Evolutionary conservation across 108 stramenopile genomes (phyloP), one percentile per base, ranked within the genome.

Genomic region (Nannochloropsis oceanica): DNA sequence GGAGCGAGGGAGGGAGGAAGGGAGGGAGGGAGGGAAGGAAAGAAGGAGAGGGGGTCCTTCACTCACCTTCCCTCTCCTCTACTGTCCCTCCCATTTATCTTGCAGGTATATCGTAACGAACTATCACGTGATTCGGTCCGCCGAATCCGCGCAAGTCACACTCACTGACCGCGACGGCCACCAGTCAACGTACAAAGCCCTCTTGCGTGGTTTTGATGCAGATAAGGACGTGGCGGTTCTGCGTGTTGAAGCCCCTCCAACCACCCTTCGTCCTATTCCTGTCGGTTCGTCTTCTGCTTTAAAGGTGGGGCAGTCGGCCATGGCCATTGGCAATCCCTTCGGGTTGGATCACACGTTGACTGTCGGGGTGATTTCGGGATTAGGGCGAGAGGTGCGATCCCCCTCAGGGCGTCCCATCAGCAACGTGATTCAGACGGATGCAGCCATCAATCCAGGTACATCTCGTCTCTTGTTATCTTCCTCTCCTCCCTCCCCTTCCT

Each of bases 321-420:
- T 95, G 44, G 97, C 97, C 12, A 96, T 97, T 82, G 97, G 97
- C 9, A 97, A 96, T 90, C 97, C 96, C 14, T 97, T 97, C 82
- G 97, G 97, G 12, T 85, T 97, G 81, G 97, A 97, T 89, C 96
- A 96, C 86, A 95, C 97, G 1, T 86, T 94, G n/a, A 94, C 95
- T 0, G 92, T 86, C 20, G 96, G 96, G 12, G 91, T 97, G 7
- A 95, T 97, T 0, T 94, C 94, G 25, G 95, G 95, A 2, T 82
- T 96, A 85, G 93, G 94, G 81, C 89, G 96, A 42, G 94, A 95
- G 81, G 93, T 97, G 13, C 93, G 91, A 43, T 92, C 93, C 26
- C 96, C 97, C 11, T 93, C 90, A 27, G 96, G 96, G 0, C 90
- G 94, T 34, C 97, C 97, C n/a, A 97, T 98, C 25, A 91, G 91